Percentiles rank a stretch among this genome's conserved stretches.
phyloP scores from a whole-genome alignment of 768 basidiomycete genomes.

The Lentinula sp. region DNA sequence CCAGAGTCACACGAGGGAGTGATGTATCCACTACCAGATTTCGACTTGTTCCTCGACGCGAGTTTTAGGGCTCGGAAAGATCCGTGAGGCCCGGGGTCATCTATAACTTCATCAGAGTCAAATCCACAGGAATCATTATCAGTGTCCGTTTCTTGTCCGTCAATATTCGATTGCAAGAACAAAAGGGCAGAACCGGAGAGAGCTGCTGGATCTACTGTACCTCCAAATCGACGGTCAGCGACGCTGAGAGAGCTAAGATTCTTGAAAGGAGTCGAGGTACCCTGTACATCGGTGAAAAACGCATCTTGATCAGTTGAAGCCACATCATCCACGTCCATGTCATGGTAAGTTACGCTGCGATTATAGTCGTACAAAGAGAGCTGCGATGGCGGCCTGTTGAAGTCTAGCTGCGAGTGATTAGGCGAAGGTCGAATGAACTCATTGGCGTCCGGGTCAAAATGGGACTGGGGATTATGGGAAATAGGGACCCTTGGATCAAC shows the following conservation, averaged over 20 bases:
- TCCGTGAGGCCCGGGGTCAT: background rate
- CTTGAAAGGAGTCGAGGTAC: conserved; percentile 8
- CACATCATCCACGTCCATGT: conserved; percentile 8
- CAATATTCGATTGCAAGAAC: background rate
- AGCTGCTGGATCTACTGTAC: background rate
- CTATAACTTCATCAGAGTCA: conserved; percentile 1
- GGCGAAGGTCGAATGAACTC: conserved; percentile 6
- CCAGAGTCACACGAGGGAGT: conserved; percentile 7
- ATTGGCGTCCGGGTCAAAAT: conserved; percentile 1
- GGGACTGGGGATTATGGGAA: background rate
- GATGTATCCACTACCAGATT: conserved; percentile 6
- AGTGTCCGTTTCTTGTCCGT: conserved; percentile 2
- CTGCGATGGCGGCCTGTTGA: conserved; percentile 17
- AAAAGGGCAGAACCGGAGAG: background rate
- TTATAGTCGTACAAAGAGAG: conserved; percentile 18
- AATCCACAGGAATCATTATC: background rate
- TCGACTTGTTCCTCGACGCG: background rate
- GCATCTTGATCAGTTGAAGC: background rate
- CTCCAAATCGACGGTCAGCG: background rate
- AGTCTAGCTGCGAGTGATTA: conserved; percentile 13
- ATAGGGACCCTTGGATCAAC: conserved; percentile 4
- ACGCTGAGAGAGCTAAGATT: background rate
- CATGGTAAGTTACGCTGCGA: conserved; percentile 5
- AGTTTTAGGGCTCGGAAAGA: background rate
- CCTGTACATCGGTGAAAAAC: conserved; percentile 5